These are phyloP conservation scores for Porogramme epimiltina DNA, from an alignment of 1,284 basidiomycete species.

Conservation along the genomic window DNA sequence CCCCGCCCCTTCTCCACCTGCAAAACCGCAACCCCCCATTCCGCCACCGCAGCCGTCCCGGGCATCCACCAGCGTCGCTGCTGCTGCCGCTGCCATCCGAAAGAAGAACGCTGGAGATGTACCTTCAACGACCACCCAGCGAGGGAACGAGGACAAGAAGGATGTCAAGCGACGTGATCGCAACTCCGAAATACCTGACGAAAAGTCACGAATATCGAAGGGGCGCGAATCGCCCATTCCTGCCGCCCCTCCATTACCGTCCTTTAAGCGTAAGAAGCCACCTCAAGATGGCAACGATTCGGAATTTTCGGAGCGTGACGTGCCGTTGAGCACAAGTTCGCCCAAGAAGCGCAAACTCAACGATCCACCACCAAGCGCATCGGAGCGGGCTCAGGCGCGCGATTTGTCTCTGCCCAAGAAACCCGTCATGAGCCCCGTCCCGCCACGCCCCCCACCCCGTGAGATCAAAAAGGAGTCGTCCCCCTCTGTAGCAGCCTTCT, in stretches of 20 bases:
- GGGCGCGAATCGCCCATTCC: constrained; percentile 4
- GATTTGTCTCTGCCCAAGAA: constrained; percentile 37
- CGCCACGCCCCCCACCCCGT: constrained; percentile 27
- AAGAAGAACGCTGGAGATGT: constrained; percentile 19
- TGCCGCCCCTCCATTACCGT: constrained; percentile 7
- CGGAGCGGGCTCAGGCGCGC: constrained; percentile 23
- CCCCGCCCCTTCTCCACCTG: constrained; percentile 21
- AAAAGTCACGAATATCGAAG: constrained; percentile 22
- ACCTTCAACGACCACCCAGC: constrained; percentile 12
- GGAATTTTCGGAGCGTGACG: constrained; percentile 28
- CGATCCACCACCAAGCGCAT: constrained; percentile 13
- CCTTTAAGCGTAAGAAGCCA: constrained; percentile 25
- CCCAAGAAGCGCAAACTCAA: constrained; percentile 32
- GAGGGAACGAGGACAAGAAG: too few species aligned
- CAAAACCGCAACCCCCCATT: constrained; percentile 25
- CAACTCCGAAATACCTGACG: constrained; percentile 16
- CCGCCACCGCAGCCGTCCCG: constrained; percentile 24
- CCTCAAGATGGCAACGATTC: constrained; percentile 24
- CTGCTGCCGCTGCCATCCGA: constrained; percentile 16
- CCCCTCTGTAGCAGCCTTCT: constrained; percentile 24
- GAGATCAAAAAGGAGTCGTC: constrained; percentile 40
- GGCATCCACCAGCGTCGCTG: constrained; percentile 19
- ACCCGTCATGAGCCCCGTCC: constrained; percentile 23
- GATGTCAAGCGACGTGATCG: too few species aligned
- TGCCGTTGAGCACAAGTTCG: constrained; percentile 10